These are phyloP conservation scores for Zygotorulaspora mrakii DNA, from an alignment of 1,139 yeast genomes.

Conservation along the genomic window DNA sequence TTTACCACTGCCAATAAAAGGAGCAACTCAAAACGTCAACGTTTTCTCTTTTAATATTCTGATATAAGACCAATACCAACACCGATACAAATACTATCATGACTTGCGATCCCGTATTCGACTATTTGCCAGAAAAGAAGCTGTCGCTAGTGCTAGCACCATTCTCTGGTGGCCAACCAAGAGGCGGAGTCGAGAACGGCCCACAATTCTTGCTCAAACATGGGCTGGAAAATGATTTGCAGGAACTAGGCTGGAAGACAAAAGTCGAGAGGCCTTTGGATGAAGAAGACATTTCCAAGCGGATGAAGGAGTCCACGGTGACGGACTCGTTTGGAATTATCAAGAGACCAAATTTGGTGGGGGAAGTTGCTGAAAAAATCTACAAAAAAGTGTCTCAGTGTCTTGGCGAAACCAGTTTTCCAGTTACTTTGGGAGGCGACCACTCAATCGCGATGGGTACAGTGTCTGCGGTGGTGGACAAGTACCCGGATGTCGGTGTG, in stretches of 20 bases:
- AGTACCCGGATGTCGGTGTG: conserved; percentile 82
- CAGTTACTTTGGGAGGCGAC: conserved; percentile 92
- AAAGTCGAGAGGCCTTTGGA: conserved; percentile 55
- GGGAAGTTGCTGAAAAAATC: conserved; percentile 63
- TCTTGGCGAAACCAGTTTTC: conserved; percentile 53
- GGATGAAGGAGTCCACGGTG: conserved; percentile 39
- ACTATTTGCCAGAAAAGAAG: conserved; percentile 51
- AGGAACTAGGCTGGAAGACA: conserved; percentile 70
- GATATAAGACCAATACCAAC: too few species aligned
- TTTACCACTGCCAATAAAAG: too few species aligned
- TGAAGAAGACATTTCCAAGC: conserved; percentile 44
- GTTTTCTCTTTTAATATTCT: too few species aligned
- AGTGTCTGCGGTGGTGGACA: conserved; percentile 73
- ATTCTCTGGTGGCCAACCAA: conserved; percentile 95
- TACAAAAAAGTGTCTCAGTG: conserved; percentile 53
- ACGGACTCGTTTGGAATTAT: conserved; percentile 52
- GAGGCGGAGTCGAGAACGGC: conserved; percentile 89
- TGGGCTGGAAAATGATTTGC: conserved; percentile 63
- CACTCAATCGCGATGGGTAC: conserved; percentile 96
- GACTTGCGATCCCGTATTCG: conserved; percentile 39
- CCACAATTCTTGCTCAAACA: conserved; percentile 75
- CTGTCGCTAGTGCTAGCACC: conserved; percentile 77
- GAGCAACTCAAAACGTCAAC: too few species aligned
- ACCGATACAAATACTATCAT: conserved; percentile 1
- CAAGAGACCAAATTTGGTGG: conserved; percentile 75